phyloP scores from a whole-genome alignment of 257 asterid genomes.

The Echites panduratus region DNA sequence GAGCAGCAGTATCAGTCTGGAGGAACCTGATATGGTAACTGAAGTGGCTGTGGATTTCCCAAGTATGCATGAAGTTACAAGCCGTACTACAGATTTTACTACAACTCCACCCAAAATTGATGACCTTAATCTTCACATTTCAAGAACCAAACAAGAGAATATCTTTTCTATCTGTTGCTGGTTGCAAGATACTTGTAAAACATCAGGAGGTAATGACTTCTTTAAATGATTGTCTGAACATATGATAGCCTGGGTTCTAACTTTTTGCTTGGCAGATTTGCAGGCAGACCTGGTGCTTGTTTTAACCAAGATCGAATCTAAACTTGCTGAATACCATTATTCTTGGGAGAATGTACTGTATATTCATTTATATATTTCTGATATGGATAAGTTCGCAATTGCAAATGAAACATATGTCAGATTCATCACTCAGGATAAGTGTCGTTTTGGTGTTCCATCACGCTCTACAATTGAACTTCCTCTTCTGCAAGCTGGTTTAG shows the following conservation, averaged over 20 bases:
- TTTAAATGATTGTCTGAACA: constrained; percentile 12
- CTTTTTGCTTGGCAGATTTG: constrained; percentile 46
- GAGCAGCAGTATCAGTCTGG: constrained; percentile 25
- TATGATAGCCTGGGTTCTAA: constrained; percentile 12
- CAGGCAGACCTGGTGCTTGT: constrained; percentile 58
- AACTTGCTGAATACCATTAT: constrained; percentile 47
- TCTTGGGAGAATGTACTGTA: constrained; percentile 93
- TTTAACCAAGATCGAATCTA: constrained; percentile 52
- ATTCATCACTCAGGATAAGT: constrained; percentile 83
- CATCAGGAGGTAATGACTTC: constrained; percentile 53
- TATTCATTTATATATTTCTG: constrained; percentile 73
- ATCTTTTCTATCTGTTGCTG: constrained; percentile 73
- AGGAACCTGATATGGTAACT: constrained; percentile 41
- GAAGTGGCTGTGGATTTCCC: constrained; percentile 66
- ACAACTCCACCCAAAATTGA: constrained; percentile 29
- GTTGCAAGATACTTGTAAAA: constrained; percentile 53
- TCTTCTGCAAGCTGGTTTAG: constrained; percentile 69
- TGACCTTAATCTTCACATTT: constrained; percentile 35
- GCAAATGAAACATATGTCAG: constrained; percentile 78
- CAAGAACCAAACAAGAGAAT: constrained; percentile 49
- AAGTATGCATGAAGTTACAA: constrained; percentile 32
- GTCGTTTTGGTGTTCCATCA: constrained; percentile 92
- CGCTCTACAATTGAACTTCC: constrained; percentile 96
- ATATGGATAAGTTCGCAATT: constrained; percentile 62
- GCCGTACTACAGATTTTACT: constrained; percentile 19